These are phyloP conservation scores for Magnusiomyces fungicola DNA, from an alignment of 1,139 yeast genomes.

Conservation along the genomic window DNA sequence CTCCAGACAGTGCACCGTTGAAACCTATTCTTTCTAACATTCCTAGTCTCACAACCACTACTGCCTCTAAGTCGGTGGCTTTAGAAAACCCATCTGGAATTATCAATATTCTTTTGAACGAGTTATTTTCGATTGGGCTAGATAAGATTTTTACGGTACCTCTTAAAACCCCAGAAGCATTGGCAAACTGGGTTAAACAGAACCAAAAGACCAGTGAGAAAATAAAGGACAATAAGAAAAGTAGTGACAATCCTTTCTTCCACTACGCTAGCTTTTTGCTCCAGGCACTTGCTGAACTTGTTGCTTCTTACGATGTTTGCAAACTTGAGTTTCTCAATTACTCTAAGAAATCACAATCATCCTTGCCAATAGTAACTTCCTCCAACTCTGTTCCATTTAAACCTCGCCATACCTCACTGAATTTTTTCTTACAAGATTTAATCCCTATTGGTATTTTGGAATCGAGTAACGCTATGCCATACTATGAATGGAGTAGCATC, in stretches of 20 bases:
- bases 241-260: constrained; percentile 42
- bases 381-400: constrained; percentile 27
- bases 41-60: neutral
- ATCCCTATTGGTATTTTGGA: constrained; percentile 48
- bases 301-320: constrained; percentile 72
- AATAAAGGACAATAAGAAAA: constrained; percentile 22
- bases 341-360: constrained; percentile 45
- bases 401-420: constrained; percentile 71
- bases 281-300: constrained; percentile 60
- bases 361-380: constrained; percentile 16
- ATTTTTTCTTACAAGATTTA: constrained; percentile 68
- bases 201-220: constrained; percentile 23
- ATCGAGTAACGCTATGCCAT: constrained; percentile 17
- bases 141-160: constrained; percentile 27
- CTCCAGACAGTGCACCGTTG: neutral
- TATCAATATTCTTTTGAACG: constrained; percentile 53
- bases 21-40: neutral
- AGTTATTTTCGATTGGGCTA: constrained; percentile 44
- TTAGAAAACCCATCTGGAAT: constrained; percentile 45
- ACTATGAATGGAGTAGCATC: constrained; percentile 34
- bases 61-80: constrained; percentile 5
- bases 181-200: constrained; percentile 18
- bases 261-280: constrained; percentile 62
- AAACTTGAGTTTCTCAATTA: constrained; percentile 77
- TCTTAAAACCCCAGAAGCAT: constrained; percentile 20